Conservation (phyloP, 1,284 basidiomycete species). For the Ceraceosorus guamensis region DNA sequence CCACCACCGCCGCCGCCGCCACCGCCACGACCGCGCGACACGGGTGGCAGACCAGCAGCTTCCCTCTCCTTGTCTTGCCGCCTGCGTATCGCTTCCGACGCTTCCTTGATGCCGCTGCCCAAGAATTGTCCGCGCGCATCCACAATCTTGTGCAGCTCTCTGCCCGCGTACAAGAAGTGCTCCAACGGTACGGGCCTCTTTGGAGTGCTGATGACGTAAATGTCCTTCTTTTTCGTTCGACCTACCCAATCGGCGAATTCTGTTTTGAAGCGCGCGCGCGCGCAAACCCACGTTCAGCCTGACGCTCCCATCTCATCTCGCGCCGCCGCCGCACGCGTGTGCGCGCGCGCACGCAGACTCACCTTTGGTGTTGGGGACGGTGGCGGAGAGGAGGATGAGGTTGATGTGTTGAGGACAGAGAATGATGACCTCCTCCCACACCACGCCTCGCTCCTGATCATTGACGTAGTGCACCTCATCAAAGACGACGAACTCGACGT, state of each 20-base stretch:
- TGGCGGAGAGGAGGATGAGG: conserved; percentile 78
- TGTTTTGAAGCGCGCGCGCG: not conserved
- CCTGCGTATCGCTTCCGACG: conserved; percentile 74
- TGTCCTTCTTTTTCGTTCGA: conserved; percentile 97
- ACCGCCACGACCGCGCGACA: conserved; percentile 60
- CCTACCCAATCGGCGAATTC: conserved; percentile 99
- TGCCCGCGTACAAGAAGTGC: conserved; percentile 89
- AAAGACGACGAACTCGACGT: conserved; percentile 99
- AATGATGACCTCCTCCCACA: conserved; percentile 99
- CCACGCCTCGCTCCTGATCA: conserved; percentile 96
- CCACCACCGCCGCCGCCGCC: conserved; percentile 58
- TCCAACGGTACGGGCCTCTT: conserved; percentile 95
- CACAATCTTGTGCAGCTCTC: conserved; percentile 86
- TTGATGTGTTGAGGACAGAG: conserved; percentile 45
- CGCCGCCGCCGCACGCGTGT: too few relatives aligned
- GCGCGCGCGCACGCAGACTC: not conserved
- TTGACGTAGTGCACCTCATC: conserved; percentile 99
- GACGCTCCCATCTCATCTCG: not conserved
- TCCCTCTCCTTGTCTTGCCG: conserved; percentile 98
- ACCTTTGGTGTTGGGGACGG: conserved; percentile 85
- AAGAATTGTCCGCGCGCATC: conserved; percentile 71
- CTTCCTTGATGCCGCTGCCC: conserved; percentile 58
- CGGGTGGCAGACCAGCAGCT: conserved; percentile 67
- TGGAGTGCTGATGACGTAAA: conserved; percentile 95
- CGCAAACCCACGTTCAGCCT: conserved; percentile 49